Conservation (phyloP, 768 basidiomycete species). For the Psilocybe sp. region DNA sequence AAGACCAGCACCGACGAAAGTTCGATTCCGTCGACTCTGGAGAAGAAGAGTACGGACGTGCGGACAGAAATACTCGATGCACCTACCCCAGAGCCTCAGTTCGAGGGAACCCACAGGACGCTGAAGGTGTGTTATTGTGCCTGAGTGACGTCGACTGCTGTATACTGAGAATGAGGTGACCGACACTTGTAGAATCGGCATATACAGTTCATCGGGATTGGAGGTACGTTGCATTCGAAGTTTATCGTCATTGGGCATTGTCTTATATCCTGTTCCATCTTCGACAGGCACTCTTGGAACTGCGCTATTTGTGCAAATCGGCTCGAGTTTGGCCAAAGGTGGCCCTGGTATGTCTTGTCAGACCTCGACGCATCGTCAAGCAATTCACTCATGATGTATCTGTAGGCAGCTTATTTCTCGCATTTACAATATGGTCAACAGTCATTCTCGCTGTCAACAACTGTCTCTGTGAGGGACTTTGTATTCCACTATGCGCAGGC, state of each 20-base stretch:
- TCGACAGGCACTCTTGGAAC: slow-evolving; percentile 68
- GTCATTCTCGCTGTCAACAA: slow-evolving; percentile 49
- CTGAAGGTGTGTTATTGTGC: slow-evolving; percentile 15
- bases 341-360: slow-evolving; percentile 52
- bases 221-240: slow-evolving; percentile 27
- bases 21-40: background rate
- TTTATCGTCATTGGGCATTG: background rate
- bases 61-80: slow-evolving; percentile 6
- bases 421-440: slow-evolving; percentile 47
- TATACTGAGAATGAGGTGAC: background rate
- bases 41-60: slow-evolving; percentile 3
- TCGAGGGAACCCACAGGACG: slow-evolving; percentile 17
- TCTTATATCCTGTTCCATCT: background rate
- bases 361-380: background rate
- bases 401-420: slow-evolving; percentile 46
- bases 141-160: background rate
- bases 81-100: slow-evolving; percentile 2
- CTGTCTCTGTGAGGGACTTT: slow-evolving; percentile 30
- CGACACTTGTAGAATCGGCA: slow-evolving; percentile 37
- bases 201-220: slow-evolving; percentile 51
- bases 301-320: slow-evolving; percentile 75
- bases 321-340: slow-evolving; percentile 52
- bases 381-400: background rate
- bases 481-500: too few species aligned
- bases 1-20: background rate